phyloP scores from a whole-genome alignment of 805 yeast genomes.

The Grigorovia yakushimaensis region DNA sequence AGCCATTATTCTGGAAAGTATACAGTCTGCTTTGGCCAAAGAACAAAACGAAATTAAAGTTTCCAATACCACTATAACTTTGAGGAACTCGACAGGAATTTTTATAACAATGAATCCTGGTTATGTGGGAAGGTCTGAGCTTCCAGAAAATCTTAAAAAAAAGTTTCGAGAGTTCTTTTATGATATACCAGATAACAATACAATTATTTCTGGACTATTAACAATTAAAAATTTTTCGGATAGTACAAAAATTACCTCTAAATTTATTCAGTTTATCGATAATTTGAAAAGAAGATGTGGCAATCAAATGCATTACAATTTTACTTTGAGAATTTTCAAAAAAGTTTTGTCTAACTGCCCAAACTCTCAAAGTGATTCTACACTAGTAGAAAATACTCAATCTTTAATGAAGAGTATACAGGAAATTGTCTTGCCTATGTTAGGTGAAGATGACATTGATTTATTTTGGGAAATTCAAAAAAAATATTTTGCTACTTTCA shows the following conservation, averaged over 20 bases:
- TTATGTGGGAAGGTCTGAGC: constrained; percentile 68
- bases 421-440: constrained; percentile 51
- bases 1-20: constrained; percentile 65
- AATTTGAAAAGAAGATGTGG: constrained; percentile 36
- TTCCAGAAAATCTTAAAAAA: constrained; percentile 81
- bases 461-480: constrained; percentile 23
- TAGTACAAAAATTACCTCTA: constrained; percentile 36
- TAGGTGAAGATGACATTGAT: constrained; percentile 42
- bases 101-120: constrained; percentile 89
- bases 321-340: constrained; percentile 79
- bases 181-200: constrained; percentile 56
- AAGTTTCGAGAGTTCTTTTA: constrained; percentile 69
- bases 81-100: constrained; percentile 50
- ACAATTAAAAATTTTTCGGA: constrained; percentile 58
- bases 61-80: constrained; percentile 32
- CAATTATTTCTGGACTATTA: constrained; percentile 64
- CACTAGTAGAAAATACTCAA: neutral
- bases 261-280: constrained; percentile 46
- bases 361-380: constrained; percentile 27
- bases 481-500: neutral
- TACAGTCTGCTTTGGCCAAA: constrained; percentile 44
- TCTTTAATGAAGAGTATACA: neutral
- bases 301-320: constrained; percentile 71
- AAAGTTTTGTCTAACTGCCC: constrained; percentile 55
- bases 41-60: constrained; percentile 28